A percentile compares a stretch with the other conserved stretches of the same genome.
These are phyloP conservation scores for Phytophthora sp. DNA, from an alignment of 352 stramenopile genomes.

Conservation along the genomic window DNA sequence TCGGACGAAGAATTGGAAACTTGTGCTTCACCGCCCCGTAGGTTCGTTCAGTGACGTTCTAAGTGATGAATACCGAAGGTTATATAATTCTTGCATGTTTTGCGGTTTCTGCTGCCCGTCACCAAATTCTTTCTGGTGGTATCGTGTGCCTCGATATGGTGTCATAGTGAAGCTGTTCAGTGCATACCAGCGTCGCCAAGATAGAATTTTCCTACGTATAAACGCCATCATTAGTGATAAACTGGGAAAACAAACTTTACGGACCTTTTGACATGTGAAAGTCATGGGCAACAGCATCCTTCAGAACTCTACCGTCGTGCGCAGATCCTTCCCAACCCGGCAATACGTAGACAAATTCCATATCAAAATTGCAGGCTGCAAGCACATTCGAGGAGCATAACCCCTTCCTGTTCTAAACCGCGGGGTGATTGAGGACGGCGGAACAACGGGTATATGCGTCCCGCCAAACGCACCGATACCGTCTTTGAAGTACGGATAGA, in stretches of 20 bases:
- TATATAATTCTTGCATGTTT: conserved; percentile 8
- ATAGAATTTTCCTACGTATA: neutral
- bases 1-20: neutral
- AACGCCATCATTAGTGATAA: neutral
- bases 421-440: neutral
- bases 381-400: conserved; percentile 5
- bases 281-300: neutral
- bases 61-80: conserved; percentile 7
- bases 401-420: conserved; percentile 1
- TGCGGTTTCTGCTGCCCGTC: conserved; percentile 1
- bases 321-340: neutral
- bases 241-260: neutral
- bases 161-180: conserved; percentile 6
- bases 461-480: conserved; percentile 6
- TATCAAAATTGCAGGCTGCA: neutral
- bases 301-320: neutral
- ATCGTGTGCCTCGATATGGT: neutral
- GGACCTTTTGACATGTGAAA: neutral
- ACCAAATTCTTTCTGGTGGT: conserved; percentile 15
- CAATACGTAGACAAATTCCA: neutral
- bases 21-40: conserved; percentile 14
- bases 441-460: conserved; percentile 8
- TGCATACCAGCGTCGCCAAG: neutral
- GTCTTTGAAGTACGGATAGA: conserved; percentile 11
- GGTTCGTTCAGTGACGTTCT: conserved; percentile 13